Base-by-base conservation (phyloP, 2,329 filamentous ascomycete species). In the Cercospora zeae-maydis region DNA sequence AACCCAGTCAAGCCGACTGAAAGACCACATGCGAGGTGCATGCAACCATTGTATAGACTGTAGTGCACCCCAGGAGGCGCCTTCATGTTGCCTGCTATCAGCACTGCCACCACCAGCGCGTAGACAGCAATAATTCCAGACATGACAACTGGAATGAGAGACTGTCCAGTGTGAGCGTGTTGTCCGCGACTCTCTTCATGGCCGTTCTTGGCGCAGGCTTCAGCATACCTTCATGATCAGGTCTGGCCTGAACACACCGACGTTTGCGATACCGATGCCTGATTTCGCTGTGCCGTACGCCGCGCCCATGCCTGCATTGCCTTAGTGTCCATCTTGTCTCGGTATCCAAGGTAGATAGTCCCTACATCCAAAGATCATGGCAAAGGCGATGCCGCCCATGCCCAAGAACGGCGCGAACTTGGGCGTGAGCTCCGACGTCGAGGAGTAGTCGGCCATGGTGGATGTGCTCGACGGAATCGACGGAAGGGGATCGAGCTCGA, bases 81-180 rank as follows among this genome's bases (percentile, higher is more conserved):
- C 55, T 83, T 84, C 76, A 98, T 87, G 77, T 96, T 92, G 78
- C 92, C 89, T 61, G 92, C 91, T 76, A 99, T 99, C 70, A 99
- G 86, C 74, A 99, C 95, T 16, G 93, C 90, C 71, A 99, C 93
- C 73, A 99, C 95, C 71, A 99, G 90, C 57, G 93, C 91, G 81
- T 99, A 99, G 70, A 99, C 95, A 63, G 95, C 95, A 74, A 99
- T 92, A 76, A 99, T 99, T 86, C 95, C 95, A 72, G 95, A 96
- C 95, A 99, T 99, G 82, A 99, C 88, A 69, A 95, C 90, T 66
- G 91, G 90, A 70, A 93, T 93, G 58, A 93, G 81, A 62, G 89
- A 93, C 90, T 92, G 71, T 34, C 27, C 53, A 21, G 9, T 33
- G 63, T 76, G 65, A 75, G 72, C 45, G 45, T 42, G 14, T 27